Evolutionary conservation across 1,284 basidiomycete genomes (phyloP).

Genomic region (Flammula alnicola): DNA sequence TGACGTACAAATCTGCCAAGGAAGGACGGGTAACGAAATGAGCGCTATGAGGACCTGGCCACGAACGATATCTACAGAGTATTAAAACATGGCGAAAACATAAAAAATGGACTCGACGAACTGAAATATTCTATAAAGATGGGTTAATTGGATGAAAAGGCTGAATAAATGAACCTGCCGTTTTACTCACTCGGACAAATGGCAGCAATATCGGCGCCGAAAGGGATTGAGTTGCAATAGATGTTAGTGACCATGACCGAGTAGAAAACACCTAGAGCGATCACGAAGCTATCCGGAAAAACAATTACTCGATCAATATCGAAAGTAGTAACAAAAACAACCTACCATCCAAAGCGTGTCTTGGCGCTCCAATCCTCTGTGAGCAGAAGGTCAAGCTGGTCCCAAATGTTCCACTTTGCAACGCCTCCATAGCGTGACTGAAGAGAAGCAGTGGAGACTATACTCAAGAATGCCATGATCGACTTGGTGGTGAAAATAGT

Average conservation of each 20-base stretch:
- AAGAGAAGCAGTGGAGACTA: slow-evolving; percentile 18
- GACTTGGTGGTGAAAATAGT: slow-evolving; percentile 16
- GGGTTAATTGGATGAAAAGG: not conserved
- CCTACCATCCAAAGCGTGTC: slow-evolving; percentile 18
- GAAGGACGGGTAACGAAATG: slow-evolving; percentile 16
- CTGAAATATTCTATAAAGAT: slow-evolving; percentile 13
- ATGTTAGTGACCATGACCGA: slow-evolving; percentile 19
- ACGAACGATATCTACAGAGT: slow-evolving; percentile 12
- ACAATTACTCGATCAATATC: not conserved
- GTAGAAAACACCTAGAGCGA: slow-evolving; percentile 14
- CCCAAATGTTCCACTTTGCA: slow-evolving; percentile 20
- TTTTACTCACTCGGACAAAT: slow-evolving; percentile 12
- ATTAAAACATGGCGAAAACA: not conserved
- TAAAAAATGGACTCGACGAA: not conserved
- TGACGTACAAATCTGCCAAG: slow-evolving; percentile 21
- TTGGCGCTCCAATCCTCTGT: slow-evolving; percentile 17
- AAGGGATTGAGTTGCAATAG: slow-evolving; percentile 17
- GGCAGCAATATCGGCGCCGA: slow-evolving; percentile 19
- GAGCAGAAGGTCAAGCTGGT: slow-evolving; percentile 15
- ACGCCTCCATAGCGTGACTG: slow-evolving; percentile 19
- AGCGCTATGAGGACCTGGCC: slow-evolving; percentile 17
- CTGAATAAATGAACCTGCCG: not conserved
- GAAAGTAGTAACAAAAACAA: not conserved
- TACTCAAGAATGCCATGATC: slow-evolving; percentile 18
- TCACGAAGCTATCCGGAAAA: slow-evolving; percentile 11